These are phyloP conservation scores for Manihot esculenta DNA, from an alignment of 441 rosid species.

Conservation along the genomic window DNA sequence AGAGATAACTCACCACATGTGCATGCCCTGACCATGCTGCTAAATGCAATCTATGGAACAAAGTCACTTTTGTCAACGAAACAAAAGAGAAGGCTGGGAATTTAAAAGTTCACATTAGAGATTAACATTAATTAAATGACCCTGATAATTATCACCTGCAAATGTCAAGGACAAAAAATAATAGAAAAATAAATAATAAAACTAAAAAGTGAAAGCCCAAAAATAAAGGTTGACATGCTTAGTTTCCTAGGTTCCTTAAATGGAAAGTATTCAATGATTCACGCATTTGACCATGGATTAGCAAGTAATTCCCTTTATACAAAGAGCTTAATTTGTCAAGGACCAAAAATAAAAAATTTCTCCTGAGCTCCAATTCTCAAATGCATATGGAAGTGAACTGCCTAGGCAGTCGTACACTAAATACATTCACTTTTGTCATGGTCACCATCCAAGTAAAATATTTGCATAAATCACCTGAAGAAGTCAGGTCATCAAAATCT, in stretches of 20 bases:
- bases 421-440: not conserved
- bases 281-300: not conserved
- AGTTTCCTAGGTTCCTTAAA: not conserved
- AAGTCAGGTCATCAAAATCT: not conserved
- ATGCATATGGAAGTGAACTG: not conserved
- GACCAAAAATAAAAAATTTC: not conserved
- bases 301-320: not conserved
- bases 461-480: not conserved
- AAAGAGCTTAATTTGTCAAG: not conserved
- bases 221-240: not conserved
- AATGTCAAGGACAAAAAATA: not conserved
- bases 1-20: slow-evolving; percentile 67
- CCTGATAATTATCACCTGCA: slow-evolving; percentile 1
- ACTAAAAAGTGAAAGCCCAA: not conserved
- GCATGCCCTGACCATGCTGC: slow-evolving; percentile 96
- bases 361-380: not conserved
- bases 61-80: slow-evolving; percentile 46
- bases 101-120: not conserved
- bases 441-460: not conserved
- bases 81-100: slow-evolving; percentile 9
- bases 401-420: not conserved
- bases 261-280: not conserved
- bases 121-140: slow-evolving; percentile 1
- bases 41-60: slow-evolving; percentile 60
- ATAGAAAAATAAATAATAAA: not conserved